phyloP scores from a whole-genome alignment of 352 stramenopile species.

The Vaucheria bursata region DNA sequence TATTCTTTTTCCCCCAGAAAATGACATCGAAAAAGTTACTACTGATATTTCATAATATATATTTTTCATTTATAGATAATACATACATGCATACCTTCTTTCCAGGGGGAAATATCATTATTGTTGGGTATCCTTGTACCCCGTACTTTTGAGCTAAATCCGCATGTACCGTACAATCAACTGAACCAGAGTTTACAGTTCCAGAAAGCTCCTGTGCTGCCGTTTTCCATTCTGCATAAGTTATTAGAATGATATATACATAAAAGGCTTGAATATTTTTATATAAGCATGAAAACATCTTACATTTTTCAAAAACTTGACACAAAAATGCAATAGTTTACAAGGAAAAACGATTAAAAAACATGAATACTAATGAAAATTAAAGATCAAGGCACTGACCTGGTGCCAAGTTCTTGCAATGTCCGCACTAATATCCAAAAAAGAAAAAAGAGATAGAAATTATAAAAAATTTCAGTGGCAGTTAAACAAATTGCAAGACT shows the following conservation, averaged over 20 bases:
- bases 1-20: no score
- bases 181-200: constrained; percentile 52
- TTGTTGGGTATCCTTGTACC: constrained; percentile 81
- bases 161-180: constrained; percentile 59
- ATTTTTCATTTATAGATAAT: background rate
- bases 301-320: no score
- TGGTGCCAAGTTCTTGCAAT: constrained; percentile 81
- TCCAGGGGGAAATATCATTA: constrained; percentile 72
- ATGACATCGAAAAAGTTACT: background rate
- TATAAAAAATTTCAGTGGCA: no score
- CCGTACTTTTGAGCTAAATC: constrained; percentile 70
- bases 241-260: no score
- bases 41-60: constrained; percentile 10
- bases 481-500: no score
- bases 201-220: constrained; percentile 70
- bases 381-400: background rate
- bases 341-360: no score
- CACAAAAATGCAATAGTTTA: no score
- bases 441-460: no score
- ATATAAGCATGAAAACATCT: no score
- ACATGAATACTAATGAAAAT: no score
- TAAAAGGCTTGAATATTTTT: no score
- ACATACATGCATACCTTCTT: constrained; percentile 18
- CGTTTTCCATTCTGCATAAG: constrained; percentile 69
- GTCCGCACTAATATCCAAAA: no score